Base-by-base conservation (phyloP, 2,329 filamentous ascomycete species). In the Pyricularia grisea region DNA sequence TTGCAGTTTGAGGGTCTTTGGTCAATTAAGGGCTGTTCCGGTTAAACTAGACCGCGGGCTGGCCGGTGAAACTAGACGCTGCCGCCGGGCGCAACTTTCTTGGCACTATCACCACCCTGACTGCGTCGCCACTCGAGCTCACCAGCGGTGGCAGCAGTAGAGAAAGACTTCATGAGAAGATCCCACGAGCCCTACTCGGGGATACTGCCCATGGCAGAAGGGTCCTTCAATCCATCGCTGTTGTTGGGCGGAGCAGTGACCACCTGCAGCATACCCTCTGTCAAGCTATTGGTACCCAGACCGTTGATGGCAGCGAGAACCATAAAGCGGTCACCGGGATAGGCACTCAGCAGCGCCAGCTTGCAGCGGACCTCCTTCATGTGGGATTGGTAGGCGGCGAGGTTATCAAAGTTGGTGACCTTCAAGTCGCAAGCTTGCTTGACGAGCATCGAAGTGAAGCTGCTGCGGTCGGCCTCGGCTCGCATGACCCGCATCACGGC, bases 311-410 rank as follows among this genome's bases (percentile, higher is more conserved):
- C 71, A 36, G 69, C 58, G 69, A 69, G 69, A 14, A 72, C 42
- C 6, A 71, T 27, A 30, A 71, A 69, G 3, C 66, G 65, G 63
- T 73, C 72, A 66, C 69, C 71, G 23, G 71, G 70, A 60, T 69
- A 67, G 58, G 63, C 66, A 28, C 67, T 64, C 20, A 73, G 67
- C 5, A 69, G 42, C 12, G 63, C 27, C 5, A 73, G 71, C 10
- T 67, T 67, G n/a, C 66, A 68, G 11, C 70, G 69, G 20, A 67
- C 67, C 12, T 65, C 65, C n/a, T 68, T 68, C 23, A 72, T 65
- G 58, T 66, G 66, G 27, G 25, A 25, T 68, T 73, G 70, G 68
- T 72, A 73, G 5, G 72, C 70, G 0, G 69, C 71, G 12, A 73
- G 64, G 55, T 69, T 71, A 63, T 69, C 68, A 28, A 69, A 72